Evolutionary conservation across 2,329 filamentous ascomycete species (phyloP), one percentile per base, ranked within the genome.

Genomic region (Hirsutella thompsonii): DNA sequence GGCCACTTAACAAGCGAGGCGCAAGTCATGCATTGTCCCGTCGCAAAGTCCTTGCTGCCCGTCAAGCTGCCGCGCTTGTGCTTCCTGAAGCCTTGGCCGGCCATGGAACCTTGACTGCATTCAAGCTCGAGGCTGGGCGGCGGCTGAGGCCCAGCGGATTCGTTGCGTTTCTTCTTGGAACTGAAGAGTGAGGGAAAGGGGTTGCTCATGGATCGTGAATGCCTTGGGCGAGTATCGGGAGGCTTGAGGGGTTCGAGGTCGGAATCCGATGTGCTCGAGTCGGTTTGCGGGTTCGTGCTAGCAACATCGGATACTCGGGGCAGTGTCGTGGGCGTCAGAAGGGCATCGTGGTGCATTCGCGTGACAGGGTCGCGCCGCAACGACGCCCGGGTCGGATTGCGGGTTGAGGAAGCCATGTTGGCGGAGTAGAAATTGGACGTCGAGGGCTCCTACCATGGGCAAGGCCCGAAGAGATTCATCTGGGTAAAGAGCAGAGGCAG

Each of bases 11-110:
- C 81, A 42, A 79, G 75, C 41, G 82, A 83, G 52, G 81, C 83
- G 59, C 88, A 94, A 28, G 87, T 89, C 75, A 90, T 88, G 57
- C 88, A 94, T 51, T 76, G 79, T 19, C 85, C 83, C 26, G 76
- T 80, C 21, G 70, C 67, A 52, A 81, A 75, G 49, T 85, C 76
- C 49, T 70, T 76, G 47, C 57, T 65, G 26, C 56, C 59, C 10
- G 47, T 38, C 6, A 47, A 51, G 9, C 47, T 67, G 58, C 52
- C 63, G 38, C 55, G 48, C 54, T 37, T 60, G 54, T 39, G 52
- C 52, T 40, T 56, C n/a, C 19, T 38, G 38, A 30, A 38, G 36
- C 39, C 44, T 8, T 44, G 42, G 18, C 37, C 43, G 4, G 44
- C 39, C 42, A 47, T 40, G 36, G 54, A 51, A 39, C 46, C 47